Evolutionary conservation across 257 asterid genomes (phyloP).

Genomic region (Scutellaria minor): DNA sequence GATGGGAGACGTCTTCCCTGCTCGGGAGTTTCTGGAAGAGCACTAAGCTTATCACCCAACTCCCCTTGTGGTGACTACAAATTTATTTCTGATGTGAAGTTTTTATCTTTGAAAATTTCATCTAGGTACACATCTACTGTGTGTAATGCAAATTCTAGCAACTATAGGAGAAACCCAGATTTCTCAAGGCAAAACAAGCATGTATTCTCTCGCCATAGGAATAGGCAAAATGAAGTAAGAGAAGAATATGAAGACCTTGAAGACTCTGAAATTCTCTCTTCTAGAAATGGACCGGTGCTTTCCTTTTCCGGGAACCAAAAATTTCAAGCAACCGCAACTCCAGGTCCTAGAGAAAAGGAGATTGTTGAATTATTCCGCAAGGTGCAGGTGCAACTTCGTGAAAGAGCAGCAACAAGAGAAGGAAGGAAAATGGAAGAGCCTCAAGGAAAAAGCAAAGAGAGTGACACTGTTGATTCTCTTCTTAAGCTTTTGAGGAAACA

Average conservation of each 20-base stretch:
- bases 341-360: slow-evolving; percentile 93
- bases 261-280: slow-evolving; percentile 64
- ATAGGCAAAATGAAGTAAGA: slow-evolving; percentile 64
- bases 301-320: slow-evolving; percentile 58
- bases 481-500: slow-evolving; percentile 91
- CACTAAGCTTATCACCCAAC: slow-evolving; percentile 50
- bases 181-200: slow-evolving; percentile 72
- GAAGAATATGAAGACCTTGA: slow-evolving; percentile 66
- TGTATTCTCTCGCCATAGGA: slow-evolving; percentile 68
- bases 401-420: slow-evolving; percentile 74
- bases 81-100: slow-evolving; percentile 46
- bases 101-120: slow-evolving; percentile 45
- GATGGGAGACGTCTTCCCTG: slow-evolving; percentile 64
- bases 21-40: slow-evolving; percentile 64
- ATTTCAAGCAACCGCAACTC: slow-evolving; percentile 70
- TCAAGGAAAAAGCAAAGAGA: slow-evolving; percentile 70
- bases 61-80: slow-evolving; percentile 47
- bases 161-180: slow-evolving; percentile 71
- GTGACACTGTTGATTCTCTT: slow-evolving; percentile 94
- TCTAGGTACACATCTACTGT: slow-evolving; percentile 47
- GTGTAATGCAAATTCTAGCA: slow-evolving; percentile 68
- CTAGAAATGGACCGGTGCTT: slow-evolving; percentile 74
- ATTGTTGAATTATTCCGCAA: slow-evolving; percentile 88
- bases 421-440: slow-evolving; percentile 70
- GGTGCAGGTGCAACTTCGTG: slow-evolving; percentile 93